Evolutionary conservation across 2,329 filamentous ascomycete genomes (phyloP).

Genomic region (Colletotrichum graminicola): DNA sequence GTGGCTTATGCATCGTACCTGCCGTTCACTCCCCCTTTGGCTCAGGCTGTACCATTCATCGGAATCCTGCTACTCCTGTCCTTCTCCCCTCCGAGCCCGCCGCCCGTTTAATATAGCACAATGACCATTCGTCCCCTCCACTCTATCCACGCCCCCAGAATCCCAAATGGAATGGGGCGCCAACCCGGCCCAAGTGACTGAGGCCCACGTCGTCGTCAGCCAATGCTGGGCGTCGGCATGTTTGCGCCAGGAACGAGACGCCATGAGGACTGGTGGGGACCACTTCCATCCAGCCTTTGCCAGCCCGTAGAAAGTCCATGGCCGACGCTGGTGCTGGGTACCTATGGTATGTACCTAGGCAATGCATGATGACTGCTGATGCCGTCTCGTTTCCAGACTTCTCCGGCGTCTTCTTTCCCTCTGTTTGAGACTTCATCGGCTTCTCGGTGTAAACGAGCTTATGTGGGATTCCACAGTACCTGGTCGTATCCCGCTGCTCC

Average conservation of each 20-base stretch:
- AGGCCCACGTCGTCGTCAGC: constrained; percentile 38
- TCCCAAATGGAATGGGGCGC: constrained; percentile 22
- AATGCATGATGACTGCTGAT: neutral
- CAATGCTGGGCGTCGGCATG: constrained; percentile 41
- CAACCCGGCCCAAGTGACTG: constrained; percentile 25
- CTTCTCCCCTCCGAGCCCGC: constrained; percentile 2
- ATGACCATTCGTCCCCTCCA: constrained; percentile 22
- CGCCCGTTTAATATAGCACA: neutral
- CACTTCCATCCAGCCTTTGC: constrained; percentile 14
- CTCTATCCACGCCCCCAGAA: constrained; percentile 30
- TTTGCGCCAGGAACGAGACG: constrained; percentile 41
- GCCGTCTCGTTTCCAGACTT: constrained; percentile 18
- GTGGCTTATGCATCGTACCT: constrained; percentile 37
- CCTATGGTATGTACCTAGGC: neutral
- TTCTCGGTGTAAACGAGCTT: constrained; percentile 1
- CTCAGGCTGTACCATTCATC: neutral
- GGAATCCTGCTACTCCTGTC: constrained; percentile 12
- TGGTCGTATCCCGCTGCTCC: neutral
- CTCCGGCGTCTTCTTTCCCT: constrained; percentile 1
- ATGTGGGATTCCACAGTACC: neutral
- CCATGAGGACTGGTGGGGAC: constrained; percentile 6
- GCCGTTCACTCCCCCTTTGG: constrained; percentile 35
- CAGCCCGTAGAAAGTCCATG: constrained; percentile 17
- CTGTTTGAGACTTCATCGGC: constrained; percentile 1
- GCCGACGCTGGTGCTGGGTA: neutral